These are phyloP conservation scores for Cardamine occulta DNA, from an alignment of 345 rosid species.

Conservation along the genomic window DNA sequence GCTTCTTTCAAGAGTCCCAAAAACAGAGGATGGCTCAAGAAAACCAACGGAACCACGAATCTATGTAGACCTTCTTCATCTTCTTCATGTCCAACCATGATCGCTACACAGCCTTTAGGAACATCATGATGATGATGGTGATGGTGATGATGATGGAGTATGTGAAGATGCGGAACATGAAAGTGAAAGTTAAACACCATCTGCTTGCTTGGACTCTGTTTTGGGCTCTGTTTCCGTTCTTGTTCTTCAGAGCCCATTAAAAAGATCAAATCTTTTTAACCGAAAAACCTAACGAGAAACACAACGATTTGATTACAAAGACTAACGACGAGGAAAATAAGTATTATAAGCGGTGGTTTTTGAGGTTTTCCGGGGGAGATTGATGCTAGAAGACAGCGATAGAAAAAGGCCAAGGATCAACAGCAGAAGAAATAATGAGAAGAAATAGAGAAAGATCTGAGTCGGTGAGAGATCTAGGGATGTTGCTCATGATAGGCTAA, in stretches of 20 bases:
- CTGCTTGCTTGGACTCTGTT: slow-evolving; percentile 18
- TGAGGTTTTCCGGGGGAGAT: slow-evolving; percentile 27
- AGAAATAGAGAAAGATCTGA: slow-evolving; percentile 70
- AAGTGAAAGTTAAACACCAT: slow-evolving; percentile 58
- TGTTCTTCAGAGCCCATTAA: slow-evolving; percentile 52
- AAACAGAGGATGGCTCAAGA: slow-evolving; percentile 81
- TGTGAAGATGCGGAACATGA: slow-evolving; percentile 50
- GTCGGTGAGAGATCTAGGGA: slow-evolving; percentile 79
- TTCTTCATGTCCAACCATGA: slow-evolving; percentile 74
- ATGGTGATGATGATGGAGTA: slow-evolving; percentile 40
- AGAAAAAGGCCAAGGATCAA: slow-evolving; percentile 90
- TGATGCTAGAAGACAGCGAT: slow-evolving; percentile 44
- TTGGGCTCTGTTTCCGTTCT: slow-evolving; percentile 37
- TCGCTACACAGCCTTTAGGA: slow-evolving; percentile 77
- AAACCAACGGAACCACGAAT: slow-evolving; percentile 78
- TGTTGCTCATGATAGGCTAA: slow-evolving; percentile 75
- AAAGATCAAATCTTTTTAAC: slow-evolving; percentile 22
- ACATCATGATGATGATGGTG: slow-evolving; percentile 46
- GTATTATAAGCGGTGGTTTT: neutral
- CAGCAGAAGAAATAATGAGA: slow-evolving; percentile 73
- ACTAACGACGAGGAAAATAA: neutral
- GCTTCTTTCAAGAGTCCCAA: slow-evolving; percentile 65
- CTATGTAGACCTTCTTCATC: slow-evolving; percentile 62
- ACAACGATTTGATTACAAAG: slow-evolving; percentile 10
- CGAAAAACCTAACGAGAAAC: slow-evolving; percentile 21